phyloP scores from a whole-genome alignment of 345 rosid genomes.

The Hibiscus syriacus region DNA sequence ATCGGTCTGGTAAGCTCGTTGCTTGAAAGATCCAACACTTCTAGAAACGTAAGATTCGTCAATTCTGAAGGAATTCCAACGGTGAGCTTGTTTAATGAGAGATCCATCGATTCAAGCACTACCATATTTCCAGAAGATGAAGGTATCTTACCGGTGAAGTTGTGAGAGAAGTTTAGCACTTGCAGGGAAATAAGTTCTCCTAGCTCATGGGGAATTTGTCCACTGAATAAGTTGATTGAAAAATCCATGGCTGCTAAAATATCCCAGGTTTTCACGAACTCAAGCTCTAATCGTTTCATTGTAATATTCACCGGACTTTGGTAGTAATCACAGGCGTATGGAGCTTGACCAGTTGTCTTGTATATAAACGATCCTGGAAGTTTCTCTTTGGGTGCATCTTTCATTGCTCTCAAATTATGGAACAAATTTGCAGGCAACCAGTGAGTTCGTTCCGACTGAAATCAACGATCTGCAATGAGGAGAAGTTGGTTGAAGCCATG shows the following conservation, averaged over 20 bases:
- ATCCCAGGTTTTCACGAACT: no score
- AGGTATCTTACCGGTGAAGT: slow-evolving; percentile 15
- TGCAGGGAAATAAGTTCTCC: background rate
- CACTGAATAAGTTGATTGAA: background rate
- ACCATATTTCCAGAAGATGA: slow-evolving; percentile 4
- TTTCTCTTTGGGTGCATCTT: background rate
- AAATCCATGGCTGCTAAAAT: background rate
- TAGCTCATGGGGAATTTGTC: background rate
- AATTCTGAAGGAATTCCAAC: background rate
- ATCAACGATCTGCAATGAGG: no score
- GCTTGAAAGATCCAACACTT: background rate
- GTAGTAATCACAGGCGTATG: background rate
- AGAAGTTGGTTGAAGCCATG: no score
- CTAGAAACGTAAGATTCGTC: slow-evolving; percentile 1
- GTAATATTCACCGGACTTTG: slow-evolving; percentile 1
- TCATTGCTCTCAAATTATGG: slow-evolving; percentile 1
- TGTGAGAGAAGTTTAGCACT: background rate
- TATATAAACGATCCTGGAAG: background rate
- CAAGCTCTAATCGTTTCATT: no score
- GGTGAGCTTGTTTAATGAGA: background rate
- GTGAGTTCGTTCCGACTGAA: no score
- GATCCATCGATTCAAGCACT: background rate
- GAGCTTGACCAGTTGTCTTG: background rate
- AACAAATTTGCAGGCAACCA: background rate
- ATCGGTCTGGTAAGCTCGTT: slow-evolving; percentile 11